phyloP scores from a whole-genome alignment of 371 early-diverging fungal genomes.

The Encephalitozoon cuniculi region DNA sequence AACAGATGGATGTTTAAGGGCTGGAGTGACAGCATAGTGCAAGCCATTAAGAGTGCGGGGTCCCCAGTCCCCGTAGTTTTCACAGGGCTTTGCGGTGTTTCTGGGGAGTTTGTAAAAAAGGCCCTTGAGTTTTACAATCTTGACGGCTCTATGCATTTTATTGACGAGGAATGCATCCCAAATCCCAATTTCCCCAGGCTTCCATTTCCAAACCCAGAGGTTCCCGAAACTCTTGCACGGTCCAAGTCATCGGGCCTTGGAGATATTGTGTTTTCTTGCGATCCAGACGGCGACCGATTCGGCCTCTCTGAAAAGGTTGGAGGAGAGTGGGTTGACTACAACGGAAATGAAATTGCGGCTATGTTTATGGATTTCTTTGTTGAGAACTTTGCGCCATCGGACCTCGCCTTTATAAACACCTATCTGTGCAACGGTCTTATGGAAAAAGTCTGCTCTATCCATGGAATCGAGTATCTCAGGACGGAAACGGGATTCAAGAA shows the following conservation, averaged over 20 bases:
- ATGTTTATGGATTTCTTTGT: conserved; percentile 1
- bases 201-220: conserved; percentile 11
- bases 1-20: not conserved
- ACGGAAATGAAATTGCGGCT: conserved; percentile 11
- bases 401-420: conserved; percentile 19
- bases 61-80: not conserved
- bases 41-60: not conserved
- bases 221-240: not conserved
- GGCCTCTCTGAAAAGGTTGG: conserved; percentile 14
- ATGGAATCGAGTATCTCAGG: not conserved
- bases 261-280: conserved; percentile 19
- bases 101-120: not conserved
- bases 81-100: not conserved
- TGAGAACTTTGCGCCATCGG: not conserved
- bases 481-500: conserved; percentile 39
- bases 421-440: conserved; percentile 22
- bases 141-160: not conserved
- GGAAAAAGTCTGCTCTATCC: not conserved
- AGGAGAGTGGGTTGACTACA: not conserved
- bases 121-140: not conserved
- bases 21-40: not conserved
- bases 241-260: not conserved
- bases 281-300: conserved; percentile 41
- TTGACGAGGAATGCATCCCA: not conserved
- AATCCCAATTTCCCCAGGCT: not conserved